A percentile compares a stretch with the other conserved stretches of the same genome.
Evolutionary conservation across 257 asterid species (phyloP).

Genomic region (Nicotiana undulata): DNA sequence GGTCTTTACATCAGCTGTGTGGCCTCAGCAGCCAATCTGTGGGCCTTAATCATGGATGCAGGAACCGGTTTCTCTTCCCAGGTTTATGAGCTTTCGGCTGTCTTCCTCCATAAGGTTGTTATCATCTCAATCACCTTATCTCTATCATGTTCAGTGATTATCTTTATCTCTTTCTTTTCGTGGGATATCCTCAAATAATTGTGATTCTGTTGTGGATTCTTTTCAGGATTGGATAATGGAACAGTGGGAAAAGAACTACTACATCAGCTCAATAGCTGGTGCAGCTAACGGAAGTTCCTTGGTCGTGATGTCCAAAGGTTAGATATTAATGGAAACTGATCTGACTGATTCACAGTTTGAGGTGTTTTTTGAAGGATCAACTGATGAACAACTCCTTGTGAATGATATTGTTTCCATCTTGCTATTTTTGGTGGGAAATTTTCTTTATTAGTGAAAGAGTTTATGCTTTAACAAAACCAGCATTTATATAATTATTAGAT

Average conservation of each 20-base stretch:
- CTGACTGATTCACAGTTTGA: background rate
- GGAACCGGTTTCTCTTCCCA: slow-evolving; percentile 85
- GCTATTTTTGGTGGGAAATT: background rate
- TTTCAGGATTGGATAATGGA: slow-evolving; percentile 98
- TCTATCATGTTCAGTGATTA: background rate
- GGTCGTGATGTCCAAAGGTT: slow-evolving; percentile 97
- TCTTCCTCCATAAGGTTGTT: slow-evolving; percentile 92
- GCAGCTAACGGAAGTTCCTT: slow-evolving; percentile 82
- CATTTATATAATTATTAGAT: background rate
- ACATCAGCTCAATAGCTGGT: slow-evolving; percentile 96
- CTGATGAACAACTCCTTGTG: background rate
- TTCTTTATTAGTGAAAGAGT: background rate
- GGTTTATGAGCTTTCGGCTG: slow-evolving; percentile 88
- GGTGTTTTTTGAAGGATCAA: background rate
- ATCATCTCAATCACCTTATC: slow-evolving; percentile 5
- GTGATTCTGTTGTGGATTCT: background rate
- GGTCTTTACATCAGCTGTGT: slow-evolving; percentile 89
- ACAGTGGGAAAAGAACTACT: slow-evolving; percentile 94
- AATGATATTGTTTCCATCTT: background rate
- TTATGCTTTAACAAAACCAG: background rate
- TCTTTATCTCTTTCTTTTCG: background rate
- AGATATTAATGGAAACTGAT: slow-evolving; percentile 6
- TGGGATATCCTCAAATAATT: background rate
- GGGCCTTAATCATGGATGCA: slow-evolving; percentile 99
- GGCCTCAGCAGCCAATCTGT: slow-evolving; percentile 82